A percentile compares a stretch with the other conserved stretches of the same genome.
phyloP scores from a whole-genome alignment of 306 rosid genomes.

The Medicago ruthenica region DNA sequence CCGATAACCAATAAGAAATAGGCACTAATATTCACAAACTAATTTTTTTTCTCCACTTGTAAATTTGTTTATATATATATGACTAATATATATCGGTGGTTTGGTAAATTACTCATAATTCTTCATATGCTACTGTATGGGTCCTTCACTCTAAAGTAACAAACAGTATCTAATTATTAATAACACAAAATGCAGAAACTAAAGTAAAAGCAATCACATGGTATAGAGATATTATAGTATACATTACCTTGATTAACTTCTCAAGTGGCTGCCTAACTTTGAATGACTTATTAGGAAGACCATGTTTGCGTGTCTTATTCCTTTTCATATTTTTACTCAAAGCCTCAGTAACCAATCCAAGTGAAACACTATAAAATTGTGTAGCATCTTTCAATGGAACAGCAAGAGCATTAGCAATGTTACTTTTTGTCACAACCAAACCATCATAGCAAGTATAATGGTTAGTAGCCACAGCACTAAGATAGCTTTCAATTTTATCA shows the following conservation, averaged over 20 bases:
- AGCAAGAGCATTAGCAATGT: conserved; percentile 47
- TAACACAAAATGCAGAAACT: not conserved
- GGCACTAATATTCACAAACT: too few relatives aligned
- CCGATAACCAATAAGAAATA: too few relatives aligned
- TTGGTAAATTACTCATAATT: too few relatives aligned
- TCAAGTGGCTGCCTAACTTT: conserved; percentile 62
- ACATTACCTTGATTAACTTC: conserved; percentile 67
- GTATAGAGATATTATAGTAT: not conserved
- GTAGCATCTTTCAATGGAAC: conserved; percentile 53
- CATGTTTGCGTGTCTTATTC: conserved; percentile 46
- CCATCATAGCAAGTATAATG: conserved; percentile 84
- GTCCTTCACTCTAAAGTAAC: not conserved
- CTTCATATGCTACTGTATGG: too few relatives aligned
- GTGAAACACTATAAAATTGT: conserved; percentile 69
- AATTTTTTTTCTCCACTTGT: too few relatives aligned
- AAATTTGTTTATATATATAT: too few relatives aligned
- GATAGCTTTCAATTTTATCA: conserved; percentile 57
- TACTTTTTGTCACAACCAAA: conserved; percentile 57
- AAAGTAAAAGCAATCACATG: not conserved
- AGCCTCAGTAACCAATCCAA: conserved; percentile 68
- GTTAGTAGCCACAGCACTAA: conserved; percentile 76
- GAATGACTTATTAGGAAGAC: conserved; percentile 42
- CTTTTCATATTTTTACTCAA: conserved; percentile 47
- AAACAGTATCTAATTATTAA: not conserved
- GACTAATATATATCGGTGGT: too few relatives aligned